Evolutionary conservation across 345 rosid species (phyloP), one percentile per base, ranked within the genome.

Genomic region (Aethionema arabicum): DNA sequence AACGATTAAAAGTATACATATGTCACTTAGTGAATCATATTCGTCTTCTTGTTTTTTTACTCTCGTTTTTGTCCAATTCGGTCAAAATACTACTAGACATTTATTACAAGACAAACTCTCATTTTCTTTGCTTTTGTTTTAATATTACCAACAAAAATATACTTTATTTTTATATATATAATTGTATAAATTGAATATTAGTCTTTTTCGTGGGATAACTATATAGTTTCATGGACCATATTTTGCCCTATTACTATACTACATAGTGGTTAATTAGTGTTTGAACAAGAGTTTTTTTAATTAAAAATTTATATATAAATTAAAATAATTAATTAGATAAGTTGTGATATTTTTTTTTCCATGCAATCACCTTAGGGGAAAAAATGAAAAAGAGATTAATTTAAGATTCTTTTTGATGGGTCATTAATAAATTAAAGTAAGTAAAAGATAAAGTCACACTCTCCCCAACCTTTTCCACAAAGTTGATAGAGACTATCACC

Each of bases 21-120:
- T 74, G 82, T 75, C 87, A 59, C 59, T 47, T 77, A 73, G 86
- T 69, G 75, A 65, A 67, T 52, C 63, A 47, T 64, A 57, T 37
- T 67, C 52, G 47, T 31, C 45, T 70, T 48, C 13, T 66, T 72
- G 70, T 65, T 65, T 65, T 65, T 65, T 65, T 72, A 72, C 70
- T 39, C 52, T 10, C 47, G 38, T 36, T 35, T 40, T 63, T 43
- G 75, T 63, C 49, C 56, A 71, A 64, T 52, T 48, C 52, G 41
- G 66, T 52, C 75, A 58, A 40, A 71, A 52, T 68, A 39, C 55
- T 65, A 64, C 27, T 52, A 46, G 75, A 72, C 71, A 72, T 51
- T 13, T 37, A 44, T 59, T 65, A 65, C 57, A 58, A 43, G 70
- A 72, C 71, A 72, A 61, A 69, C 5, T 43, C 33, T 21, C 32